Base-by-base conservation (phyloP, 2,329 filamentous ascomycete genomes). In the Colletotrichum sp. region DNA sequence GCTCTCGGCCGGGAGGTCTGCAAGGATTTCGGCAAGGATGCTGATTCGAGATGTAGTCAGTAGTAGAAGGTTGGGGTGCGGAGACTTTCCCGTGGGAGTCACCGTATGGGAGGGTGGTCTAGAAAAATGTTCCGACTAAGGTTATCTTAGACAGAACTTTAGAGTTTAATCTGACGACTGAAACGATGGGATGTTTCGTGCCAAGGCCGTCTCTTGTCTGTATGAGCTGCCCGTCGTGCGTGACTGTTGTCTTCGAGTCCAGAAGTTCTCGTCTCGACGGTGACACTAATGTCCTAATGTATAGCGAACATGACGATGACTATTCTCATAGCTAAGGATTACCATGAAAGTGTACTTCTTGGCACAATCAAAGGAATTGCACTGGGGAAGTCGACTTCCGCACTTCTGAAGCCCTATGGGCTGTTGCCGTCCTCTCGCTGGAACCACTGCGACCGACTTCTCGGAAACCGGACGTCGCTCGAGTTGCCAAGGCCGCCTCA, bases 1-100 rank as follows among this genome's bases (percentile, higher is more conserved):
- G 78, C 78, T 14, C 77, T 79, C 10, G 77, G 78, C 12, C 34
- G 79, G 10, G 78, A 80, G 70, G 78, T 79, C 2, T 80, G 78
- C 68, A 77, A 77, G 61, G 79, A 80, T 61, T 79, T 80, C 65
- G 79, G 78, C 6, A 30, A 24, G 34, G 74, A 76, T 36, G 68
- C 64, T 18, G 74, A 76, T 30, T 21, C 70, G 43, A 73, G 74
- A 3, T 76, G 74, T 28, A 28, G 32, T 18, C 10, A 30, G 32
- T 69, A 52, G 43, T 4, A 52, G 43, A 13, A 52, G 43, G 0
- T 21, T 21, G 43, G 10, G n/a, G 39, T 48, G 12, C 43, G 43
- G 43, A 13, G 43, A 7, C 10, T 52, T 52, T 52, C 43, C 1
- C 4, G 6, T 21, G 6, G n/a, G 26, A 26, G 26, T 26, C 26